Base-by-base conservation (phyloP, 2,329 filamentous ascomycete species). In the Fusarium illudens region DNA sequence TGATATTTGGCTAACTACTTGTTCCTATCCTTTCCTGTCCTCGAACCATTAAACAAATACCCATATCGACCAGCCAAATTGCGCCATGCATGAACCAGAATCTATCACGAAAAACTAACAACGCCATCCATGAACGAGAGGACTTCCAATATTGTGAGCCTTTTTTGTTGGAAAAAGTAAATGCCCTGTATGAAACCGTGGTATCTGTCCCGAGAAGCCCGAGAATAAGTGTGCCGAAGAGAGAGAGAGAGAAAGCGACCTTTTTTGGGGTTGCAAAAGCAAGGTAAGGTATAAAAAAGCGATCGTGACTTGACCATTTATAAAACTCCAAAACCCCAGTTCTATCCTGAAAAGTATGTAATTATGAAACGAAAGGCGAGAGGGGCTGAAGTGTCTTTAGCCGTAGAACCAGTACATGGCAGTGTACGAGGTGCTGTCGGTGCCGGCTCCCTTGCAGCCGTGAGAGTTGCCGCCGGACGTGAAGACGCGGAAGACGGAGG, bases 371-470 rank as follows among this genome's bases (percentile, higher is more conserved):
- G 54, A 62, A 55, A 52, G 32, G 36, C 44, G 19, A 15, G 12
- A 36, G 32, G 34, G 17, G 48, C 9, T 5, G 11, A 36, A 15
- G 25, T 5, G 12, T 3, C 1, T 44, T 74, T 76, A 80, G 19
- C 77, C 81, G 70, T 82, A 89, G 73, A 88, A 83, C 86, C 86
- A 89, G 78, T 89, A 89, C 68, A 80, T 82, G n/a, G 86, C 80
- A 1, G 85, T 72, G 74, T 89, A 89, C 3, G 83, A 81, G 25
- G 87, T 83, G 75, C 85, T 88, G 71, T 84, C 81, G 17, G 72
- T 63, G 39, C 81, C 79, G n/a, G 77, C 77, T 2, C 75, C 77
- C 44, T 65, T 64, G 74, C 86, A 89, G 5, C 79, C 71, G 71
- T 83, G 75, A 1, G 81, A 73, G 64, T 64, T 76, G 20, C 86